Conservation (phyloP, 805 yeast genomes). For the Jamesozyma rosinii region DNA sequence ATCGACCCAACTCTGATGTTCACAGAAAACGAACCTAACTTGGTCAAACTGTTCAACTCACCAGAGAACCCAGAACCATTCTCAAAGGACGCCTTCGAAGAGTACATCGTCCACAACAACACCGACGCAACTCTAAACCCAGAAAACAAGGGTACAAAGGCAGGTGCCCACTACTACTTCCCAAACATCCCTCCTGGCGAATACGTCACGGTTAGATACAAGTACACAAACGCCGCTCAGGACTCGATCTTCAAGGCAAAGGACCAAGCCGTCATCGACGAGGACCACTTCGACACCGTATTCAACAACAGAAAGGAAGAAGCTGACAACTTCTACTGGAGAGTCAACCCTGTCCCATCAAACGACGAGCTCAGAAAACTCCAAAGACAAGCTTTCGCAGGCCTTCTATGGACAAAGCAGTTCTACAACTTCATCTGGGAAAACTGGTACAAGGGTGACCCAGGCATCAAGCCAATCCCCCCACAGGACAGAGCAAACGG, state of each 20-base stretch:
- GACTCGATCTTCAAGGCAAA: conserved; percentile 23
- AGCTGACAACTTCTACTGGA: conserved; percentile 89
- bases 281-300: conserved; percentile 59
- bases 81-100: conserved; percentile 86
- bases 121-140: conserved; percentile 60
- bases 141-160: conserved; percentile 63
- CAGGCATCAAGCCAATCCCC: conserved; percentile 63
- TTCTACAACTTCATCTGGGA: conserved; percentile 78
- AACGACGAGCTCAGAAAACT: conserved; percentile 69
- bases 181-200: conserved; percentile 79
- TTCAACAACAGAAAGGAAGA: conserved; percentile 70
- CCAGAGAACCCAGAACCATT: conserved; percentile 44
- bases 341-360: conserved; percentile 75
- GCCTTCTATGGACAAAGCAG: conserved; percentile 88
- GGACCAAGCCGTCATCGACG: conserved; percentile 44
- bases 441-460: conserved; percentile 85
- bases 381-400: conserved; percentile 91
- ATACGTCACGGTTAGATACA: conserved; percentile 75
- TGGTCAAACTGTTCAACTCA: conserved; percentile 51
- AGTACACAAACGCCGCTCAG: conserved; percentile 38
- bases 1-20: conserved; percentile 66
- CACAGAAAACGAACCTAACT: conserved; percentile 83
- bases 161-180: conserved; percentile 75
- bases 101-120: conserved; percentile 51
- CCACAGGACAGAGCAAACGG: conserved; percentile 74